Evolutionary conservation across 2,329 filamentous ascomycete genomes (phyloP), one percentile per base, ranked within the genome.

Genomic region (Neurospora sp.): DNA sequence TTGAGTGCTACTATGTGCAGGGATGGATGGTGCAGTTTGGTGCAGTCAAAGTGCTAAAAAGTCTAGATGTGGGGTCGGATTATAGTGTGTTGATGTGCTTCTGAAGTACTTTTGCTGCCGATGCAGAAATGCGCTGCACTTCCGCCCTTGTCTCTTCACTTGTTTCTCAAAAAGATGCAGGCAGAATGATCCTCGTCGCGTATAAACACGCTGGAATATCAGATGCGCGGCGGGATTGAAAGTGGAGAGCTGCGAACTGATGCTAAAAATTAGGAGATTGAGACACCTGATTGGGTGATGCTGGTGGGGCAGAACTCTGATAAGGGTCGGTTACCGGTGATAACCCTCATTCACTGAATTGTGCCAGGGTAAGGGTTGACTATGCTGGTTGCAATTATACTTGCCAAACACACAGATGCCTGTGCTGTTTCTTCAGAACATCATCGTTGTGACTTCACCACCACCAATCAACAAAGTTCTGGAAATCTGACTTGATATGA

Each of bases 221-320:
- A 62, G 23, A 57, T 57, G 46, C 46, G 23, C 46, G 46, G 46
- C 46, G 46, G 46, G 46, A 57, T 57, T 17, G 28, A 8, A 5
- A 62, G 52, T 62, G 52, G 52, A 57, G 52, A 8, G 52, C 23
- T 57, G 23, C 52, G 38, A 68, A 68, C 52, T 62, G 28, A 33
- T 33, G 73, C 46, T 15, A 68, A 46, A 33, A 40, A 65, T 39
- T 36, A 36, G 19, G 52, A 6, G 66, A 70, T 72, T 71, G 70
- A 67, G 33, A 19, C 40, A 57, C 36, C 17, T 74, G 74, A 74
- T 75, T 75, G 74, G 74, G 37, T 68, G 23, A 46, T 28, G 28
- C 3, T 28, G 3, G 52, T 62, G 28, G 52, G 52, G 52, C 15
- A 62, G 12, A 2, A 17, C 8, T 62, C 28, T 3, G 52, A 57